These are phyloP conservation scores for Bipolaris bicolor DNA, from an alignment of 2,329 filamentous ascomycete species.

Conservation along the genomic window DNA sequence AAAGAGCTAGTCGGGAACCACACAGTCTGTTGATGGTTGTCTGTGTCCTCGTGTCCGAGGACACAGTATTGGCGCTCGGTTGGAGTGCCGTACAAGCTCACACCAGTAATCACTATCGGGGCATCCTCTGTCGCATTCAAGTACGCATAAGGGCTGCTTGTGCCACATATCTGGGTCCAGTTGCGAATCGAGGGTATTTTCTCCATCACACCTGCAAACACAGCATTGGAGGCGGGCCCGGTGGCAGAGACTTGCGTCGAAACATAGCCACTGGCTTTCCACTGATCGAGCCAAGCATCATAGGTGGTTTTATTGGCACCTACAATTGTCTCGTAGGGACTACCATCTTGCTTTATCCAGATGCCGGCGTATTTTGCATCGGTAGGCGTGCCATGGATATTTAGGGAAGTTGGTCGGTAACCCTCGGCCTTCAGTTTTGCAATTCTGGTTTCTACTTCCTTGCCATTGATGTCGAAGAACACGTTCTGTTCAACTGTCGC, in stretches of 20 bases:
- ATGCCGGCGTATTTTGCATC: constrained; percentile 26
- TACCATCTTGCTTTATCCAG: constrained; percentile 25
- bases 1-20: constrained; percentile 18
- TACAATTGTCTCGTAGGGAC: constrained; percentile 22
- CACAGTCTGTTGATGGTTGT: constrained; percentile 22
- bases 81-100: constrained; percentile 26
- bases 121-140: neutral
- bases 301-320: constrained; percentile 22
- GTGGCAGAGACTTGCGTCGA: constrained; percentile 33
- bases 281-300: constrained; percentile 24
- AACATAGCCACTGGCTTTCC: constrained; percentile 25
- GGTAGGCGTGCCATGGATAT: constrained; percentile 19
- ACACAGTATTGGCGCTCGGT: constrained; percentile 27
- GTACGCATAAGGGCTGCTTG: constrained; percentile 11
- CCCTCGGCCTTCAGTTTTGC: constrained; percentile 22
- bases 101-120: constrained; percentile 18
- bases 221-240: constrained; percentile 20
- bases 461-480: constrained; percentile 15
- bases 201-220: constrained; percentile 32
- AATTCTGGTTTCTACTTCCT: constrained; percentile 8
- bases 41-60: constrained; percentile 24
- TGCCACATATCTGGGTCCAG: constrained; percentile 23
- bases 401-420: constrained; percentile 25
- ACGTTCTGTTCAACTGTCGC: constrained; percentile 18
- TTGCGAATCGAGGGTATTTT: constrained; percentile 8